Conservation (phyloP, 2,329 filamentous ascomycete species). For the Alternaria longipes region DNA sequence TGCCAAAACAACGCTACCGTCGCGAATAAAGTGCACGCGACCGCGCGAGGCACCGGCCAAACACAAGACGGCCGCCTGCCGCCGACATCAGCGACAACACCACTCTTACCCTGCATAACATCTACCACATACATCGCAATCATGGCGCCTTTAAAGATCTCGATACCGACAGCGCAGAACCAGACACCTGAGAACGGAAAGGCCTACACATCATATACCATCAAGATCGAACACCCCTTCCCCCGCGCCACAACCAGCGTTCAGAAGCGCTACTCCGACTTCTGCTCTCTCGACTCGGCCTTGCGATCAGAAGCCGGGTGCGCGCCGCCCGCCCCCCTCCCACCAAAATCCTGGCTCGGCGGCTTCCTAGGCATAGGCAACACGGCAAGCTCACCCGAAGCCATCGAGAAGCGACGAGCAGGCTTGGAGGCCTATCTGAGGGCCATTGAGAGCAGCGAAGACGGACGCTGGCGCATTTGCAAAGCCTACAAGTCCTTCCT, state of each 20-base stretch:
- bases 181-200: constrained; percentile 62
- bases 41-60: constrained; percentile 11
- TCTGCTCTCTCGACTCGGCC: constrained; percentile 70
- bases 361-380: constrained; percentile 55
- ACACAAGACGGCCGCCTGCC: constrained; percentile 7
- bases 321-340: constrained; percentile 73
- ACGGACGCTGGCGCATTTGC: constrained; percentile 78
- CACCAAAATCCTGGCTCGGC: constrained; percentile 79
- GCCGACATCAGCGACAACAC: not conserved
- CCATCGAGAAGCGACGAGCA: constrained; percentile 74
- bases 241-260: constrained; percentile 79
- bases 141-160: constrained; percentile 59
- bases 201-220: constrained; percentile 80
- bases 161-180: constrained; percentile 60
- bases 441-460: constrained; percentile 75
- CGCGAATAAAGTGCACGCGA: constrained; percentile 18
- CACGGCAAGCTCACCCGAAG: constrained; percentile 72
- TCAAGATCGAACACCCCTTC: constrained; percentile 77
- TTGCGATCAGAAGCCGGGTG: constrained; percentile 68
- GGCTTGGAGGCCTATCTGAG: constrained; percentile 77
- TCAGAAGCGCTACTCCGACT: constrained; percentile 85
- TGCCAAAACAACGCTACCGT: not conserved
- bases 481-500: constrained; percentile 77
- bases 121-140: not conserved
- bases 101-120: not conserved